Percentiles rank a stretch among this genome's conserved stretches.
phyloP scores from a whole-genome alignment of 1,139 yeast species.

The Spencermartinsiella ligniputridi region DNA sequence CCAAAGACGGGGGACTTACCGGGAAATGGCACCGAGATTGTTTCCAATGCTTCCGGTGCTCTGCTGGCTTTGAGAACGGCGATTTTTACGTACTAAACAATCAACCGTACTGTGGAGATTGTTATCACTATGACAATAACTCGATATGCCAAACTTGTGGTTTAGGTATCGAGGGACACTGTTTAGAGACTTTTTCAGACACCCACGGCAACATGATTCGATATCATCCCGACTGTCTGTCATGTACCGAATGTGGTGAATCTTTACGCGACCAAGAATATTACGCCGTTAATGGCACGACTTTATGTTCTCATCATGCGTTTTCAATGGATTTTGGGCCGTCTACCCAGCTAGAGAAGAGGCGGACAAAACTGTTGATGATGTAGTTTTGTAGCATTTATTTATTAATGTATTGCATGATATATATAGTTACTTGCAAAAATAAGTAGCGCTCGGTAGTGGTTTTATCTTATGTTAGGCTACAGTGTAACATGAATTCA shows the following conservation, averaged over 20 bases:
- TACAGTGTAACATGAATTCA: too few species aligned
- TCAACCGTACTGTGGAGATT: constrained; percentile 69
- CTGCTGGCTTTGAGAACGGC: constrained; percentile 28
- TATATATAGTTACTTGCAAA: too few species aligned
- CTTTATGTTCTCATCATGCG: constrained; percentile 34
- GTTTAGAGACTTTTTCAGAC: constrained; percentile 54
- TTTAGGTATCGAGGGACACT: constrained; percentile 82
- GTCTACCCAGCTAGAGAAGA: constrained; percentile 26
- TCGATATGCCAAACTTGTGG: constrained; percentile 71
- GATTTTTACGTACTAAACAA: constrained; percentile 80
- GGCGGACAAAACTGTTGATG: constrained; percentile 32
- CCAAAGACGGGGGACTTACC: constrained; percentile 73
- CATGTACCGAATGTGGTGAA: constrained; percentile 31
- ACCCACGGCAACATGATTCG: constrained; percentile 12
- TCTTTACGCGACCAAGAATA: constrained; percentile 29
- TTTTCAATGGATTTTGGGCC: constrained; percentile 10
- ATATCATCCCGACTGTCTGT: constrained; percentile 33
- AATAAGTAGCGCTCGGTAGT: too few species aligned
- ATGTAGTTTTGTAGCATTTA: too few species aligned
- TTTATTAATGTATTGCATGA: too few species aligned
- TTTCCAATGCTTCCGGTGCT: constrained; percentile 69
- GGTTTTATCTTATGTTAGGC: too few species aligned
- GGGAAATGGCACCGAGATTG: constrained; percentile 96
- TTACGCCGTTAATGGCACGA: constrained; percentile 28
- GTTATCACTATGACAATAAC: constrained; percentile 74